Conservation (phyloP, 768 basidiomycete species). For the Dacryopinax spathularia region DNA sequence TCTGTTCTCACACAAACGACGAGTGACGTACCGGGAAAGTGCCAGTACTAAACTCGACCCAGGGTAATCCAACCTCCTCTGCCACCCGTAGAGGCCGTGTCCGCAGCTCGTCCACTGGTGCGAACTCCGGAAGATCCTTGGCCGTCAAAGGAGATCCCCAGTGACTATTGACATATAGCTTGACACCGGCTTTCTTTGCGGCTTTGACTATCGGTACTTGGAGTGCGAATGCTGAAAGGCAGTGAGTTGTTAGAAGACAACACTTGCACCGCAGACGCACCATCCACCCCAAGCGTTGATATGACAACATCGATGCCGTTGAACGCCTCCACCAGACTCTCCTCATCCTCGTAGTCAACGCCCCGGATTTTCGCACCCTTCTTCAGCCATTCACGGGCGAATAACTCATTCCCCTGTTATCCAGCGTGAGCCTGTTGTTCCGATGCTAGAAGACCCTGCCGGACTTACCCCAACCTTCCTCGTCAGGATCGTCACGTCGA, state of each 20-base stretch:
- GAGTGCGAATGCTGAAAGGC: background rate
- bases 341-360: background rate
- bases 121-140: background rate
- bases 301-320: background rate
- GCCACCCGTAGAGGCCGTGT: background rate
- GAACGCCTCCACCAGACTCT: background rate
- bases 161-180: background rate
- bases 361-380: background rate
- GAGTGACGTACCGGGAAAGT: background rate
- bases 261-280: background rate
- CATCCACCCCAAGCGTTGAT: background rate
- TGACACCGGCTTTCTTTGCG: background rate
- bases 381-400: background rate
- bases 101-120: background rate
- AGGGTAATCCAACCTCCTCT: background rate
- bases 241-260: background rate
- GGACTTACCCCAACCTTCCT: background rate
- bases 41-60: background rate
- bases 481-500: background rate
- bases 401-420: background rate
- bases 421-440: background rate
- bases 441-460: background rate
- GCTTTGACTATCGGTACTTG: background rate
- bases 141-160: background rate
- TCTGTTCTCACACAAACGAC: background rate